Base-by-base conservation (phyloP, 257 asterid genomes). In the Fraxinus cuspidata region DNA sequence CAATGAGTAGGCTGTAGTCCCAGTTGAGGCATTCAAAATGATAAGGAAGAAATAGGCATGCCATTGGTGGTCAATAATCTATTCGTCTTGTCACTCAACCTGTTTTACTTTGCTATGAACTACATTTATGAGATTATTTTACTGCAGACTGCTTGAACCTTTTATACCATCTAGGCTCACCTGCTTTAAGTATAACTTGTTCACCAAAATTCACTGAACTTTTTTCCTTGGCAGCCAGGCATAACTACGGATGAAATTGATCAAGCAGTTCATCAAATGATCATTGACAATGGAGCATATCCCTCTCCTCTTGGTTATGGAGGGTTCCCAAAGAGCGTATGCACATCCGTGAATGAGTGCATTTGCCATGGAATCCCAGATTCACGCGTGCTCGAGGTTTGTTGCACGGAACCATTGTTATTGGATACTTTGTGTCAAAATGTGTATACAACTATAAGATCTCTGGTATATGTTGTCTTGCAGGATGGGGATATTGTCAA, bases 321-420 rank as follows among this genome's bases (percentile, higher is more conserved):
- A 65, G 98, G 97, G 34, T 96, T 96, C 85, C 99, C 99, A 4
- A 93, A 96, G 92, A 96, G 97, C 74, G 97, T 96, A 49, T 96
- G 99, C 90, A 96, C 99, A 82, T 96, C 99, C 10, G 97, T 96
- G 78, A 96, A 96, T 76, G 98, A 96, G 89, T 96, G 99, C 88
- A 93, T 93, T 88, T 93, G 98, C 88, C 99, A 96, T 77, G 99
- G 99, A 82, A 96, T 96, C 77, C 99, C 99, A 27, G 99, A 96
- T 88, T 96, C 99, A 76, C 96, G 97, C 74, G 87, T 84, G 63
- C 98, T 96, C 56, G 91, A 91, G 99, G 99, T 93, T 85, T 85
- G 84, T 51, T 64, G 31, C 73, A 37, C 73, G 73, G 40, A 77
- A 81, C 29, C 79, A 68, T 71, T 68, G 18, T 19, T 23, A 69